Evolutionary conservation across 768 basidiomycete genomes (phyloP).

Genomic region (Kwoniella bestiolae): DNA sequence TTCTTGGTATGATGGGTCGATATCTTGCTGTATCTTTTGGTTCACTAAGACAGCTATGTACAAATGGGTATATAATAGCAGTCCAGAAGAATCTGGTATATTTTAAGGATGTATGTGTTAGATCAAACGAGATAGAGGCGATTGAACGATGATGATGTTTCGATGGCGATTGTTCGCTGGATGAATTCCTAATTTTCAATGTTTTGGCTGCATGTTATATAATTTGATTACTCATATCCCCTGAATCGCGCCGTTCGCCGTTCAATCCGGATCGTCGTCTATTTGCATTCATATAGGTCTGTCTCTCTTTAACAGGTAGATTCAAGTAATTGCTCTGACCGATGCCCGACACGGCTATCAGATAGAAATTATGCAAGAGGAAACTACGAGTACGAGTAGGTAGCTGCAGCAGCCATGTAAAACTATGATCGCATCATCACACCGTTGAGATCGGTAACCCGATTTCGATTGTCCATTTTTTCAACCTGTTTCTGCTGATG

Average conservation of each 20-base stretch:
- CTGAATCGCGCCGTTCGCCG: constrained; percentile 4
- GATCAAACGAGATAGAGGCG: background rate
- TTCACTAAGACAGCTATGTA: background rate
- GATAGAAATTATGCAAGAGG: background rate
- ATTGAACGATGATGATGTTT: constrained; percentile 1
- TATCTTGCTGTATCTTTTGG: background rate
- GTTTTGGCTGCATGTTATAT: background rate
- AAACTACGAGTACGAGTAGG: background rate
- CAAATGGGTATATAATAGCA: constrained; percentile 3
- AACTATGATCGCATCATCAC: background rate
- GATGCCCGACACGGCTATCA: background rate
- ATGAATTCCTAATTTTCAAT: constrained; percentile 8
- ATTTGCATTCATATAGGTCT: background rate
- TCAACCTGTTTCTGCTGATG: background rate
- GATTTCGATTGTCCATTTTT: background rate
- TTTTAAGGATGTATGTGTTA: background rate
- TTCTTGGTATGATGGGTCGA: too few species aligned
- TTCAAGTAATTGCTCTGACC: background rate
- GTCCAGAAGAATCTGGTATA: background rate
- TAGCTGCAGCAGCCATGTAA: background rate
- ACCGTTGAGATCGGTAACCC: background rate
- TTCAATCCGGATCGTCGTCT: background rate
- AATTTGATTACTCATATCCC: constrained; percentile 6
- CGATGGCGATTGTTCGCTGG: constrained; percentile 13
- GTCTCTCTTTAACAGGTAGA: background rate